Conservation (phyloP, 352 stramenopile genomes). For the Saprolegnia parasitica region DNA sequence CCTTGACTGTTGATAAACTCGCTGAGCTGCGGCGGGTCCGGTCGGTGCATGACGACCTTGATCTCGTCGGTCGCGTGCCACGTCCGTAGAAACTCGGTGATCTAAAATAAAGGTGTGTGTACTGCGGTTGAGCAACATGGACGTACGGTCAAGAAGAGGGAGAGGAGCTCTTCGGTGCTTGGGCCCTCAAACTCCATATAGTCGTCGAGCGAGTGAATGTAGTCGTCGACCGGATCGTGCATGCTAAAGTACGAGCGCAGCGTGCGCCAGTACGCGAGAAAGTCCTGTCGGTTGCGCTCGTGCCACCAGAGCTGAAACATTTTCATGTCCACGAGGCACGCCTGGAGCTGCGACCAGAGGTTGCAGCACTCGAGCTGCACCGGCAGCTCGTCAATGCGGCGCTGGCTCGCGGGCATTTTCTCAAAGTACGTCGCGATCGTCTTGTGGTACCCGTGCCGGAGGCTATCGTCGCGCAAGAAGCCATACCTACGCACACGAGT, state of each 20-base stretch:
- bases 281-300: conserved; percentile 71
- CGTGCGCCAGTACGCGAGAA: conserved; percentile 76
- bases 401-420: conserved; percentile 58
- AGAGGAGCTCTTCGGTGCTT: conserved; percentile 55
- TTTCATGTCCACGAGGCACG: conserved; percentile 71
- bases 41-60: conserved; percentile 38
- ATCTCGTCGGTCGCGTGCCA: conserved; percentile 54
- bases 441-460: conserved; percentile 67
- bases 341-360: conserved; percentile 62
- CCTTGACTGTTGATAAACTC: conserved; percentile 68
- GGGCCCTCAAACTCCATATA: conserved; percentile 60
- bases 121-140: neutral
- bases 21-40: conserved; percentile 57
- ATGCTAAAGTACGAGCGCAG: conserved; percentile 54
- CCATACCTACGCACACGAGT: conserved; percentile 37
- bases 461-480: conserved; percentile 57
- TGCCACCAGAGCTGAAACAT: conserved; percentile 85
- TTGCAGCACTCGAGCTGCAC: conserved; percentile 72
- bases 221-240: conserved; percentile 75
- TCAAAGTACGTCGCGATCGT: conserved; percentile 74
- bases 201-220: conserved; percentile 72
- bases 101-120: conserved; percentile 24
- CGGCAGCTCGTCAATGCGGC: conserved; percentile 70
- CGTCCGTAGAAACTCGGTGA: conserved; percentile 70
- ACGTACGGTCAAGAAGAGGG: conserved; percentile 52